Conservation (phyloP, 331 rosid genomes). For the Malus hybrid region DNA sequence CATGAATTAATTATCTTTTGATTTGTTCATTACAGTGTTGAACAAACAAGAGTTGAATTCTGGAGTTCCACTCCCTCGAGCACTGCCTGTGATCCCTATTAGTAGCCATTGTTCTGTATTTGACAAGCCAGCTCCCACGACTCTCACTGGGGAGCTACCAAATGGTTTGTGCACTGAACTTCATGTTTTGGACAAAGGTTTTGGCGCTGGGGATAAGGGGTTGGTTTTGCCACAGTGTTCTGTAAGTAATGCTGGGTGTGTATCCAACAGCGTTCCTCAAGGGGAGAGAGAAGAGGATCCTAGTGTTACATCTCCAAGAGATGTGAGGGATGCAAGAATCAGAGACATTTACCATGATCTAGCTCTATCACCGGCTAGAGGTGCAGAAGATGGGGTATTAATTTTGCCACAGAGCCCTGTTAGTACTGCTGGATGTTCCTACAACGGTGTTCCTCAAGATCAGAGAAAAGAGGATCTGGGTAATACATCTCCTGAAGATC, state of each 20-base stretch:
- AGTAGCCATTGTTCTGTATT: constrained; percentile 22
- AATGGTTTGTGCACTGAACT: constrained; percentile 25
- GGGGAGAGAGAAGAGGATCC: constrained; percentile 24
- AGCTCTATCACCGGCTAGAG: constrained; percentile 26
- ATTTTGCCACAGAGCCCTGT: constrained; percentile 34
- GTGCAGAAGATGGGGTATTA: constrained; percentile 17
- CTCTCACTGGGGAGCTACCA: constrained; percentile 16
- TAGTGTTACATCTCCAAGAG: constrained; percentile 43
- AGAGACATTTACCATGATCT: constrained; percentile 31
- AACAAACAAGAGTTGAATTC: constrained; percentile 34
- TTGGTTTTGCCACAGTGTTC: constrained; percentile 34
- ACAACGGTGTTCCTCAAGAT: constrained; percentile 17
- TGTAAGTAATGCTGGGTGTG: constrained; percentile 34
- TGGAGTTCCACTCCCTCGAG: constrained; percentile 28
- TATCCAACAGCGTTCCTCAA: constrained; percentile 42
- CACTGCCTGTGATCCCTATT: constrained; percentile 30
- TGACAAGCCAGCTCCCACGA: constrained; percentile 26
- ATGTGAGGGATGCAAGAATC: constrained; percentile 30
- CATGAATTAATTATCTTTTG: background rate
- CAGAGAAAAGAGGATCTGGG: constrained; percentile 15
- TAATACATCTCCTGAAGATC: constrained; percentile 47
- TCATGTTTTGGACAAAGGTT: constrained; percentile 16
- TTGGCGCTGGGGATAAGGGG: constrained; percentile 14
- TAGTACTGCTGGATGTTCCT: constrained; percentile 27
- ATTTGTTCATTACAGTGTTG: constrained; percentile 35